Evolutionary conservation across 352 stramenopile species (phyloP).

Genomic region (Phytophthora rubi): DNA sequence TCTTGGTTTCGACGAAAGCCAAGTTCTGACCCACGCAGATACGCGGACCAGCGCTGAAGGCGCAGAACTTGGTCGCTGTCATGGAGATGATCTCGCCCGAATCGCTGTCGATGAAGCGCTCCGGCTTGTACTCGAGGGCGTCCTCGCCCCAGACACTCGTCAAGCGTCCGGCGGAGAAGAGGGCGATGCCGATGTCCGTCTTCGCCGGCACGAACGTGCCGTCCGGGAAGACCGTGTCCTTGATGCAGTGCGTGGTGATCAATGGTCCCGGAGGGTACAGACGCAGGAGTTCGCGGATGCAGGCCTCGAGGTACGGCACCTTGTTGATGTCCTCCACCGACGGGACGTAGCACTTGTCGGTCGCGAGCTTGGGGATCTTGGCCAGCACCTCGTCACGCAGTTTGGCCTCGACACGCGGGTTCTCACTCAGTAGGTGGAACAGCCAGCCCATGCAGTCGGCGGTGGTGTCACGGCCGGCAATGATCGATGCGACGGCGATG

Average conservation of each 20-base stretch:
- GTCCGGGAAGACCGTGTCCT: constrained; percentile 59
- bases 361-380: constrained; percentile 34
- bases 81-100: constrained; percentile 37
- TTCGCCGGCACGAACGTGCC: constrained; percentile 54
- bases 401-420: constrained; percentile 34
- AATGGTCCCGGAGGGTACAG: constrained; percentile 55
- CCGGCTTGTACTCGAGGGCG: constrained; percentile 47
- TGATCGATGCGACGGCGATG: constrained; percentile 74
- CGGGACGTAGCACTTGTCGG: constrained; percentile 30
- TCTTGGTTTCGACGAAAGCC: constrained; percentile 63
- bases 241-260: constrained; percentile 47
- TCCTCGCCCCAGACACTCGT: constrained; percentile 57
- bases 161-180: constrained; percentile 51
- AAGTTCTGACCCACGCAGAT: constrained; percentile 61
- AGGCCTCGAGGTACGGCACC: constrained; percentile 63
- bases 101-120: constrained; percentile 50
- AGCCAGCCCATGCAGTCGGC: constrained; percentile 64
- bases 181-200: constrained; percentile 41
- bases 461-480: constrained; percentile 76
- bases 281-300: constrained; percentile 64
- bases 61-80: constrained; percentile 52
- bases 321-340: constrained; percentile 56
- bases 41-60: constrained; percentile 60
- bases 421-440: constrained; percentile 34
- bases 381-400: constrained; percentile 30